Conservation (phyloP, 1,139 yeast genomes). For the Trichomonascaceae sp. region DNA sequence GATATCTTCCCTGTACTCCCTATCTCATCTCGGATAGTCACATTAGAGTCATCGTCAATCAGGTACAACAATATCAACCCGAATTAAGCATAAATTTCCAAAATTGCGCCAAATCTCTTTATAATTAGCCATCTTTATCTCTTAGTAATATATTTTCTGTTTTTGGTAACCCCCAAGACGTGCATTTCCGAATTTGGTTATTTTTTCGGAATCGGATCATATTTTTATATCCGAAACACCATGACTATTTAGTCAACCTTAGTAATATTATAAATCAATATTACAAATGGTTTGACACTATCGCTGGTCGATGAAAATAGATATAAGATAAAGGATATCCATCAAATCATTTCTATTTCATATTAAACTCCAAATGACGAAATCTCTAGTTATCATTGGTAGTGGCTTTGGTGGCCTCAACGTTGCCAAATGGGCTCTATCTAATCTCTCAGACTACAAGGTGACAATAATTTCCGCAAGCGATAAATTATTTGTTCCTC, state of each 20-base stretch:
- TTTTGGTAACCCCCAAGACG: not conserved
- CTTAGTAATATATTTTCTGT: not conserved
- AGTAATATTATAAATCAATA: not conserved
- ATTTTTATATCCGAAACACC: not conserved
- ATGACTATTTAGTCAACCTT: not conserved
- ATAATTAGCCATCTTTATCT: not conserved
- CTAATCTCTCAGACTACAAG: conserved; percentile 13
- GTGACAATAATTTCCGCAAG: conserved; percentile 21
- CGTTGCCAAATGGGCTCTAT: conserved; percentile 16
- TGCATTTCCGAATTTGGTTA: not conserved
- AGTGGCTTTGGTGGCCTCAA: conserved; percentile 21
- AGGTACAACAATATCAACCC: not conserved
- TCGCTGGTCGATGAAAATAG: not conserved
- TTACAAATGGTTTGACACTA: not conserved
- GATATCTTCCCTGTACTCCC: not conserved
- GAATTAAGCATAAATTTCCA: not conserved
- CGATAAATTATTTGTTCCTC: conserved; percentile 16
- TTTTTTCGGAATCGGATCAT: not conserved
- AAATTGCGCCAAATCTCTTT: not conserved
- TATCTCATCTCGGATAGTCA: not conserved
- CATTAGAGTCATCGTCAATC: not conserved
- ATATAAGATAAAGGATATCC: not conserved
- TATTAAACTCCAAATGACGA: not conserved
- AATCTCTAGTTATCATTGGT: conserved; percentile 22
- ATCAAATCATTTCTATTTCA: not conserved